phyloP scores from a whole-genome alignment of 139 green algal genomes.

The Asterochloris erici region DNA sequence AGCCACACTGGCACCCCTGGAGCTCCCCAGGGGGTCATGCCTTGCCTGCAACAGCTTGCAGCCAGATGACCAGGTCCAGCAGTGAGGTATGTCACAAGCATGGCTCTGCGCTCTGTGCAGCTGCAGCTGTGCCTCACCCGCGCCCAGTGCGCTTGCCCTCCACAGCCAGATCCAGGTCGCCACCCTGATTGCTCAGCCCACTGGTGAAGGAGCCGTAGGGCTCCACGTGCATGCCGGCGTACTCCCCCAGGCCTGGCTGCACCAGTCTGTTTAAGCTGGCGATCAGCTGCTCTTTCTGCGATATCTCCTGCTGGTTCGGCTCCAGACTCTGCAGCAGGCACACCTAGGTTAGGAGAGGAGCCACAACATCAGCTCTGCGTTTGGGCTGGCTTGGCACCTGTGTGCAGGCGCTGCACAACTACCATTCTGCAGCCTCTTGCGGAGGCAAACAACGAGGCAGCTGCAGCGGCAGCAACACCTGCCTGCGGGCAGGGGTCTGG shows the following conservation, averaged over 20 bases:
- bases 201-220: conserved; percentile 33
- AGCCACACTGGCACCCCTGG: too few species aligned
- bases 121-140: too few species aligned
- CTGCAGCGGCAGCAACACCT: too few species aligned
- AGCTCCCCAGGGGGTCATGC: background rate
- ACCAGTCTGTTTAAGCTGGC: background rate
- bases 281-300: background rate
- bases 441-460: too few species aligned
- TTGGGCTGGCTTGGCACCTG: too few species aligned
- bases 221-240: conserved; percentile 14
- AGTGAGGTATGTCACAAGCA: background rate
- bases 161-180: conserved; percentile 48
- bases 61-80: background rate
- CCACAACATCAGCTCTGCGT: too few species aligned
- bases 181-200: conserved; percentile 37
- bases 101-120: background rate
- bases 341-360: too few species aligned
- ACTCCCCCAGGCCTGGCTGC: background rate
- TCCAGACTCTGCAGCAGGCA: conserved; percentile 8
- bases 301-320: background rate
- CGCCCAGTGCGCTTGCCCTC: conserved; percentile 21
- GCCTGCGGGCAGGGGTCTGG: too few species aligned
- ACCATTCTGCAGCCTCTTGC: too few species aligned
- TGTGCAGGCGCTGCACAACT: too few species aligned
- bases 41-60: background rate